A percentile compares a stretch with the other conserved stretches of the same genome.
phyloP scores from a whole-genome alignment of 1,284 basidiomycete genomes.

The Boletus calvinii region DNA sequence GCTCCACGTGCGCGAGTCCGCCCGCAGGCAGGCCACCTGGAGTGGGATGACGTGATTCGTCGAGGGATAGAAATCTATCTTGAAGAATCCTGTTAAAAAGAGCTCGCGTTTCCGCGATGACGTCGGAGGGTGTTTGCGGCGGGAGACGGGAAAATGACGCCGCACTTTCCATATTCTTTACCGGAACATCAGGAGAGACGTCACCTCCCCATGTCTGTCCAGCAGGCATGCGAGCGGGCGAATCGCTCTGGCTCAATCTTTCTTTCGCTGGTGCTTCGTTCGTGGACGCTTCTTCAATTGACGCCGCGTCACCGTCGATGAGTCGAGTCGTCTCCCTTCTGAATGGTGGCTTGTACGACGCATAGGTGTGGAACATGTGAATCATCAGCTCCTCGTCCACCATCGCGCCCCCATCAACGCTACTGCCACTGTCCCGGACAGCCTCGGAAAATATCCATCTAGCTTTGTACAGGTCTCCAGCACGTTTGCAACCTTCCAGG shows the following conservation, averaged over 20 bases:
- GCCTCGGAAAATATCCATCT: constrained; percentile 94
- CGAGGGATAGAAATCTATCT: constrained; percentile 37
- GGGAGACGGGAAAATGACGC: constrained; percentile 58
- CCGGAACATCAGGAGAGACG: neutral
- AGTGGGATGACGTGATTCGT: neutral
- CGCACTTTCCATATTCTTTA: neutral
- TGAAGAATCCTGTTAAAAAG: constrained; percentile 71
- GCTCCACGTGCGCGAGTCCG: constrained; percentile 59
- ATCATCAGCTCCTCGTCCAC: constrained; percentile 76
- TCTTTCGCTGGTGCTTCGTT: constrained; percentile 1
- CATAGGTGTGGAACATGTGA: constrained; percentile 88
- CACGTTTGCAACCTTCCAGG: constrained; percentile 85
- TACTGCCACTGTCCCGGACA: constrained; percentile 42
- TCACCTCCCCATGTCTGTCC: neutral
- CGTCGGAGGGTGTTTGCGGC: constrained; percentile 74
- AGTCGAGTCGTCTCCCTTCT: constrained; percentile 46
- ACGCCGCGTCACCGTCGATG: constrained; percentile 23
- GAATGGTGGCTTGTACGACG: constrained; percentile 75
- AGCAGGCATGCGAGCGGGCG: neutral
- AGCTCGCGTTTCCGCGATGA: constrained; percentile 67
- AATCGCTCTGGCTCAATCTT: neutral
- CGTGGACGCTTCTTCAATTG: constrained; percentile 12
- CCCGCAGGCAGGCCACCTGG: constrained; percentile 14
- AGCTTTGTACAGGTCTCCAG: constrained; percentile 79
- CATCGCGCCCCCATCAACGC: constrained; percentile 29